Percentiles rank a stretch among this genome's conserved stretches.
phyloP scores from a whole-genome alignment of 2,329 filamentous ascomycete genomes.

The Fusarium hostae region DNA sequence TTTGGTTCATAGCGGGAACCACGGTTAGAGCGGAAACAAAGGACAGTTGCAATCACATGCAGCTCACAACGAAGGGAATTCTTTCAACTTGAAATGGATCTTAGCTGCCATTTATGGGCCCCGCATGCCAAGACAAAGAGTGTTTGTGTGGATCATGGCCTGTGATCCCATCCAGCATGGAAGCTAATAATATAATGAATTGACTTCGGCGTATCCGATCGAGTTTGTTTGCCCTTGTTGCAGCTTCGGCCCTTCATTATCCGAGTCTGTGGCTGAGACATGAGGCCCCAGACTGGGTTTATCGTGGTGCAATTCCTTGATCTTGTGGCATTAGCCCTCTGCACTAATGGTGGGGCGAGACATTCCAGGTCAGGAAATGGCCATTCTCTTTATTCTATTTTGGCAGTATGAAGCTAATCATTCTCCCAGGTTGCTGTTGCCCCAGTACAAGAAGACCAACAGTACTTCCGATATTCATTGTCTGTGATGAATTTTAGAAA shows the following conservation, averaged over 20 bases:
- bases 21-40: not conserved
- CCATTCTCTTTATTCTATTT: not conserved
- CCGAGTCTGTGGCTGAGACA: not conserved
- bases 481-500: not conserved
- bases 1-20: not conserved
- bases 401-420: not conserved
- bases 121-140: not conserved
- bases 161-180: not conserved
- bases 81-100: too few relatives aligned
- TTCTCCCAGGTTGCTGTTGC: not conserved
- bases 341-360: not conserved
- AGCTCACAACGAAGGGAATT: not conserved
- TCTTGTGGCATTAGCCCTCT: not conserved
- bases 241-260: not conserved
- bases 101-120: not conserved
- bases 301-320: not conserved
- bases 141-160: not conserved
- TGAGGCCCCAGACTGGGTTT: not conserved
- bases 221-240: not conserved
- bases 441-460: not conserved
- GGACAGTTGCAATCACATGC: not conserved
- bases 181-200: not conserved
- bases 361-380: not conserved
- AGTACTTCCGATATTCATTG: not conserved
- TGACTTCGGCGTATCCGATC: not conserved